Evolutionary conservation across 2,329 filamentous ascomycete genomes (phyloP), one percentile per base, ranked within the genome.

Genomic region (Colletotrichum spaethianum): DNA sequence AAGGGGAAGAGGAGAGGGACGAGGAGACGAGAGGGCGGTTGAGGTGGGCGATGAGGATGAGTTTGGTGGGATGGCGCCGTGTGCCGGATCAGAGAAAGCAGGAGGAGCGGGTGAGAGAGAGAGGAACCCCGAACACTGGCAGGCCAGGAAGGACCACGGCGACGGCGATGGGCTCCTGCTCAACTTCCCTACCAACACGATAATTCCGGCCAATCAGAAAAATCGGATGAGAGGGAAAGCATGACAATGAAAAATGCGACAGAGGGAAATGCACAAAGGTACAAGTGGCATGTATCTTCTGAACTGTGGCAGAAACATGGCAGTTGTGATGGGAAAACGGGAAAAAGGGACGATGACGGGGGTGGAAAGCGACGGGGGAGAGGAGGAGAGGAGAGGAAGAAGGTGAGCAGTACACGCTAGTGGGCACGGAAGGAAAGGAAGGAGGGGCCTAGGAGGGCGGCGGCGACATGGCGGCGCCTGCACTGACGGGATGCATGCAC

Each of bases 31-130:
- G 69, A 48, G 65, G 61, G 62, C 38, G 65, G 63, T 74, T 70
- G 70, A 70, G 73, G 73, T 73, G 70, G 73, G 70, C 73, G 73
- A 73, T 73, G 73, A 74, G 73, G 55, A 70, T 65, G 61, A 66
- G 63, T 69, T 73, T 68, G 73, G 73, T 72, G 69, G 69, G 69
- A 69, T 57, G 56, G 59, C 64, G 36, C 63, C 42, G 63, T 55
- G 70, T 52, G 66, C 70, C 57, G 71, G 59, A 73, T 73, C 73
- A 74, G 62, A 71, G 42, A 26, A 28, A 46, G 52, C 14, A 20
- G 55, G 48, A 61, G 26, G 31, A 42, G 46, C n/a, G n/a, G n/a
- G n/a, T n/a, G n/a, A n/a, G n/a, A n/a, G 42, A 31, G 55, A 40
- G 57, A 20, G 50, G 66, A 33, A 62, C 14, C 26, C 50, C 38